Conservation (phyloP, 495 filamentous ascomycete species). For the Hypoxylon perforatum region DNA sequence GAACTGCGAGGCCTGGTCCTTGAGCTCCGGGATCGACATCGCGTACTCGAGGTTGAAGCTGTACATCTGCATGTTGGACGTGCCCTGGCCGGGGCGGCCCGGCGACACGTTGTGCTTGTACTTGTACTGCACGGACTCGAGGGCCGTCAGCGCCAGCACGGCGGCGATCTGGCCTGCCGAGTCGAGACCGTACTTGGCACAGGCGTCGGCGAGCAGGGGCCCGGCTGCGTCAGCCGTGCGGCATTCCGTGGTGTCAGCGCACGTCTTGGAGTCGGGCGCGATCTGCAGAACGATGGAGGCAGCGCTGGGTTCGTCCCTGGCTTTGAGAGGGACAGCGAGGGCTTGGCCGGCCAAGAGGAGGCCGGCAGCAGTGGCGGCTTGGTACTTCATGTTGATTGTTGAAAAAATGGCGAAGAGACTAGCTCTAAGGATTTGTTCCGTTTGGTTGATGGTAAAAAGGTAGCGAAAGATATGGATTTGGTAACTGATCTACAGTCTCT, state of each 20-base stretch:
- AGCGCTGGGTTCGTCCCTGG: too few species aligned
- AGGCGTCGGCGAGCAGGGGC: slow-evolving; percentile 64
- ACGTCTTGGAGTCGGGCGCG: slow-evolving; percentile 59
- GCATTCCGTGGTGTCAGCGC: slow-evolving; percentile 69
- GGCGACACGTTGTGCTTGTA: slow-evolving; percentile 75
- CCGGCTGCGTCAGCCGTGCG: slow-evolving; percentile 72
- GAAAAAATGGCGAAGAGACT: slow-evolving; percentile 5
- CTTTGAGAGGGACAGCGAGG: slow-evolving; percentile 22
- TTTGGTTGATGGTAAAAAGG: slow-evolving; percentile 5
- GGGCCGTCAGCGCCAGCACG: slow-evolving; percentile 70
- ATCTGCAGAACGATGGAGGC: slow-evolving; percentile 62
- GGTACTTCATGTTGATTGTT: slow-evolving; percentile 39
- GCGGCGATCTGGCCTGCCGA: slow-evolving; percentile 69
- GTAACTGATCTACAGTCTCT: slow-evolving; percentile 27
- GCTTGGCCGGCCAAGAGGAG: slow-evolving; percentile 41
- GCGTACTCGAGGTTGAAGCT: slow-evolving; percentile 73
- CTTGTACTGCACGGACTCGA: slow-evolving; percentile 75
- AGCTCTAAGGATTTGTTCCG: slow-evolving; percentile 4
- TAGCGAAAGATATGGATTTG: not conserved
- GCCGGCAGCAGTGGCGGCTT: slow-evolving; percentile 34
- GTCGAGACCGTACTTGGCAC: slow-evolving; percentile 66
- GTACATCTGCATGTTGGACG: slow-evolving; percentile 79
- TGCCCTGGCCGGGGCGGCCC: slow-evolving; percentile 76
- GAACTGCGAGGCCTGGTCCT: slow-evolving; percentile 50
- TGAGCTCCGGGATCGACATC: slow-evolving; percentile 62